phyloP scores from a whole-genome alignment of 257 asterid genomes.

The Euphrasia confusa region DNA sequence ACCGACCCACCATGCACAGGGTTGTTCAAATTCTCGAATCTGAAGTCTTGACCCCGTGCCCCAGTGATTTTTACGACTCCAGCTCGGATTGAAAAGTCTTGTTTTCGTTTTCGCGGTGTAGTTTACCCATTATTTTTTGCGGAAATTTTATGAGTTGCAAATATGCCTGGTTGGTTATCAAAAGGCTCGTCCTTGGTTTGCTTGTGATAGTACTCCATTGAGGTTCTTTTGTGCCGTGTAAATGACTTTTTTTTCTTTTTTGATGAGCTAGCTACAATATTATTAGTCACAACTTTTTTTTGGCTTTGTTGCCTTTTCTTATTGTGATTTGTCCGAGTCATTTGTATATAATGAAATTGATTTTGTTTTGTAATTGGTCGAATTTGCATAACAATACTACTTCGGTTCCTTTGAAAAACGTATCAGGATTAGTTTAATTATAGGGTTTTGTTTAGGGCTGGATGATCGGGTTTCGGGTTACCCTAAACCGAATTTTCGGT shows the following conservation, averaged over 20 bases:
- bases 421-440: too few relatives aligned
- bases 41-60: conserved; percentile 86
- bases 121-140: conserved; percentile 44
- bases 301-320: too few relatives aligned
- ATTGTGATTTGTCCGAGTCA: too few relatives aligned
- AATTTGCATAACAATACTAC: too few relatives aligned
- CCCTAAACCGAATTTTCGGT: too few relatives aligned
- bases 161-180: neutral
- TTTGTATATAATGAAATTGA: too few relatives aligned
- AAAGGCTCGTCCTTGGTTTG: neutral
- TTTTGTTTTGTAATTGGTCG: too few relatives aligned
- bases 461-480: too few relatives aligned
- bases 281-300: too few relatives aligned
- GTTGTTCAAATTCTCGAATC: conserved; percentile 89
- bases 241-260: conserved; percentile 5
- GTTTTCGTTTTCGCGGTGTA: conserved; percentile 10
- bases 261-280: neutral
- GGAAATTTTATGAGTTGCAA: conserved; percentile 11
- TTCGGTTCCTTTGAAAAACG: too few relatives aligned
- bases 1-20: conserved; percentile 92
- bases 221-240: conserved; percentile 5
- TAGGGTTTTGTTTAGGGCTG: too few relatives aligned
- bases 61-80: conserved; percentile 90
- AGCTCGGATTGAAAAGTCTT: conserved; percentile 53
- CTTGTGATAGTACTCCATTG: neutral